Base-by-base conservation (phyloP, 2,329 filamentous ascomycete species). In the Aspergillus luchuensis region DNA sequence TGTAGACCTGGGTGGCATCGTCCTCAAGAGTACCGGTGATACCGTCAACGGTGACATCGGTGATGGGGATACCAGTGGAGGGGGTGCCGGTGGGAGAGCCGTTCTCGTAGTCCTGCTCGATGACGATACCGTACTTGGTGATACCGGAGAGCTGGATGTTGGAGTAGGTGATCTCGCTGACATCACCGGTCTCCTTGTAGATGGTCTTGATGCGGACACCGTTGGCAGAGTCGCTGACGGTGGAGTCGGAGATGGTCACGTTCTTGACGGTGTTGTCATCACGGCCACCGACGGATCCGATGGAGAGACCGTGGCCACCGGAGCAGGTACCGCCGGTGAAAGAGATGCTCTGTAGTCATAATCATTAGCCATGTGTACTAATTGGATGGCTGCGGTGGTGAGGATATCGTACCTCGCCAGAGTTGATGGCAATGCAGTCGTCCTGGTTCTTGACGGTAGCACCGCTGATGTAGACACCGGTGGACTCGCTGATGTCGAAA, bases 131-230 rank as follows among this genome's bases (percentile, higher is more conserved):
- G 69, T 86, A 56, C 4, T 52, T 21, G 33, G 38, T 38, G 48
- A 60, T 85, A 38, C 73, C 71, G 41, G 74, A 78, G 2, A 87
- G 75, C 2, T 76, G 79, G 71, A 87, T 86, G 63, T 78, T 76
- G 39, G 75, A 76, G 76, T 85, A 87, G 1, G 80, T 85, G 25
- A 87, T 75, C 56, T 78, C 79, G 39, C 70, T 75, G 59, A 88
- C 82, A 8, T 76, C 75, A 48, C 85, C 85, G 0, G 81, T 85
- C 4, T 79, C 79, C 54, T 76, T 80, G 48, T 74, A 80, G 30
- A 83, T 79, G 10, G 82, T 84, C 78, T 88, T 88, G 75, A 87
- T 81, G 60, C 85, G 84, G 53, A 86, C 77, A 57, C 84, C 85
- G 71, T 86, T 85, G 55, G 80, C 72, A 0, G 83, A 86, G 71